A percentile compares a stretch with the other conserved stretches of the same genome.
Conservation (phyloP, 164 flowering plant species). For the Akebia trifoliata region DNA sequence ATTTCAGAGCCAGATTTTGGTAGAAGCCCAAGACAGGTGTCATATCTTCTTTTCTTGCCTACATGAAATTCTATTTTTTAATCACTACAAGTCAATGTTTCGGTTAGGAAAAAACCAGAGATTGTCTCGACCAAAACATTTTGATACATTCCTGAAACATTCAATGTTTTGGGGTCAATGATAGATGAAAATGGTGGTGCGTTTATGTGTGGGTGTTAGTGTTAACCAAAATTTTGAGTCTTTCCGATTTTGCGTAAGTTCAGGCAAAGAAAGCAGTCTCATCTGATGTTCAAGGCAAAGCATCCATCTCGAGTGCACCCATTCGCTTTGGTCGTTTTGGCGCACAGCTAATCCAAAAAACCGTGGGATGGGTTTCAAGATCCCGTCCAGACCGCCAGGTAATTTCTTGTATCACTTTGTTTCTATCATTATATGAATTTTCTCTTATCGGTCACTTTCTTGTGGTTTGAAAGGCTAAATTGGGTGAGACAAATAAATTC, state of each 20-base stretch:
- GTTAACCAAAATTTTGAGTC: too few relatives aligned
- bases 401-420: background rate
- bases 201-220: too few relatives aligned
- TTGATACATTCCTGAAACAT: too few relatives aligned
- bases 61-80: background rate
- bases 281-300: slow-evolving; percentile 38
- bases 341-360: slow-evolving; percentile 74
- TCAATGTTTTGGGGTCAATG: too few relatives aligned
- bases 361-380: slow-evolving; percentile 72
- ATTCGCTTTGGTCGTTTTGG: slow-evolving; percentile 81
- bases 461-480: slow-evolving; percentile 59
- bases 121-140: too few relatives aligned
- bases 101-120: too few relatives aligned
- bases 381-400: slow-evolving; percentile 75
- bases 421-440: background rate
- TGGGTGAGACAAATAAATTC: slow-evolving; percentile 85
- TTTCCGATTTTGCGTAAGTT: too few relatives aligned
- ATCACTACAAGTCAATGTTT: background rate
- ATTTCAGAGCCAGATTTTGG: slow-evolving; percentile 94
- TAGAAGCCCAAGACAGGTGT: slow-evolving; percentile 72
- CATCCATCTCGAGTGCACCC: slow-evolving; percentile 36
- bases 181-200: too few relatives aligned
- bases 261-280: slow-evolving; percentile 51
- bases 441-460: background rate
- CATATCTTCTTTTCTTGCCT: background rate